Percentiles rank a stretch among this genome's conserved stretches.
These are phyloP conservation scores for Candida sphagnicola DNA, from an alignment of 805 yeast genomes.

Conservation along the genomic window DNA sequence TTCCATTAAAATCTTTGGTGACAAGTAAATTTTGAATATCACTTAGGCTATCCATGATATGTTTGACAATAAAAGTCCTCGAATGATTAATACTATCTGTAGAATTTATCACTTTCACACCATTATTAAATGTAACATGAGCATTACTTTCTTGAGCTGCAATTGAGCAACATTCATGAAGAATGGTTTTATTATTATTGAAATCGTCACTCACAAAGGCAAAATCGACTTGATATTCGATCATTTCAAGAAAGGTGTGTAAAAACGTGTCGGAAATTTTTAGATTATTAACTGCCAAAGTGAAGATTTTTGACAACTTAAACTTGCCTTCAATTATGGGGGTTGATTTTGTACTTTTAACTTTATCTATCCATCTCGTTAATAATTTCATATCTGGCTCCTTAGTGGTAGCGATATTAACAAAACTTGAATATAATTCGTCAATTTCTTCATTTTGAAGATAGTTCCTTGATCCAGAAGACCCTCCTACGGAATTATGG, in stretches of 20 bases:
- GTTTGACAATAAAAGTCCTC: conserved; percentile 32
- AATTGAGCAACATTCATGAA: conserved; percentile 63
- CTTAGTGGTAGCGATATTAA: conserved; percentile 45
- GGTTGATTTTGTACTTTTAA: conserved; percentile 14
- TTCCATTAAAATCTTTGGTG: conserved; percentile 61
- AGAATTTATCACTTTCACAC: conserved; percentile 37
- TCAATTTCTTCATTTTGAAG: conserved; percentile 50
- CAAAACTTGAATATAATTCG: conserved; percentile 68
- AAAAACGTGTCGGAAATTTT: conserved; percentile 62
- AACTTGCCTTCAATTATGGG: conserved; percentile 13
- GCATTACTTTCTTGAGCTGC: conserved; percentile 32
- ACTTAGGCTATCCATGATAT: conserved; percentile 22
- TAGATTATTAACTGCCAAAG: conserved; percentile 60
- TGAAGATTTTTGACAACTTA: conserved; percentile 65
- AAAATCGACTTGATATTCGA: conserved; percentile 52
- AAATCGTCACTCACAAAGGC: conserved; percentile 59
- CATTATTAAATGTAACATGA: conserved; percentile 39
- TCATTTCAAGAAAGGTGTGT: conserved; percentile 44
- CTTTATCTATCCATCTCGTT: conserved; percentile 38
- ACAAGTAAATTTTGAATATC: conserved; percentile 20
- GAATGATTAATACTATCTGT: conserved; percentile 36
- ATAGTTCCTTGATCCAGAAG: conserved; percentile 10
- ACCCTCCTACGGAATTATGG: conserved; percentile 5
- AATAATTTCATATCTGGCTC: conserved; percentile 35
- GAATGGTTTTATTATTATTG: conserved; percentile 55